Percentiles rank a stretch among this genome's conserved stretches.
Evolutionary conservation across 2,329 filamentous ascomycete genomes (phyloP).

Genomic region (Thielaviopsis punctulata): DNA sequence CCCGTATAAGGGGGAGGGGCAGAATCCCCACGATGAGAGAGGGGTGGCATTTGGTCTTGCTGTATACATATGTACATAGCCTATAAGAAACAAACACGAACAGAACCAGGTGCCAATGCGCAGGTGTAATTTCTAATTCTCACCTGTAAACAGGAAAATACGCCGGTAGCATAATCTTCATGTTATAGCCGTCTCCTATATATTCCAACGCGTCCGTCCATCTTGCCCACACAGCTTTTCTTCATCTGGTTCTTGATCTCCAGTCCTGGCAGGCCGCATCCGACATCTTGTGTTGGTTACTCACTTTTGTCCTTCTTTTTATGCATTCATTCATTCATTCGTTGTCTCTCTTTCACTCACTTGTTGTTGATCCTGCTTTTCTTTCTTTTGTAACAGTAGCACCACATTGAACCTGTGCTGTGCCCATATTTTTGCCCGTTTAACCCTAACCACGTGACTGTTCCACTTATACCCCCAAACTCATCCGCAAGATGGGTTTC

Average conservation of each 20-base stretch:
- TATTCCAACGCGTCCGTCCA: not conserved
- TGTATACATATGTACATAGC: too few relatives aligned
- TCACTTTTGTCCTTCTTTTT: not conserved
- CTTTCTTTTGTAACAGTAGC: not conserved
- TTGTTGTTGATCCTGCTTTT: not conserved
- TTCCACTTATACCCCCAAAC: not conserved
- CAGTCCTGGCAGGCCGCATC: not conserved
- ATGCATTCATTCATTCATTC: not conserved
- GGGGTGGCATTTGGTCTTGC: too few relatives aligned
- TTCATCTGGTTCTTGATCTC: not conserved
- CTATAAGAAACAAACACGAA: too few relatives aligned
- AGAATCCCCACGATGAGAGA: too few relatives aligned
- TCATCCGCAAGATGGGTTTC: not conserved
- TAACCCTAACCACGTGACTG: not conserved
- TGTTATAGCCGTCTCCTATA: not conserved
- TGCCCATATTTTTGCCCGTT: not conserved
- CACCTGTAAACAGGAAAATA: too few relatives aligned
- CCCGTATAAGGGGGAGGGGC: too few relatives aligned
- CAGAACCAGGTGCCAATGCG: too few relatives aligned
- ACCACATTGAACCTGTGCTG: not conserved
- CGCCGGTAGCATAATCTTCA: not conserved
- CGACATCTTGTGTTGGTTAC: not conserved
- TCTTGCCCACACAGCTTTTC: not conserved
- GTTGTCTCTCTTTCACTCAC: not conserved
- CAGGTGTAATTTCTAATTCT: too few relatives aligned